Conservation (phyloP, 2,329 filamentous ascomycete genomes). For the Cercospora sesami region DNA sequence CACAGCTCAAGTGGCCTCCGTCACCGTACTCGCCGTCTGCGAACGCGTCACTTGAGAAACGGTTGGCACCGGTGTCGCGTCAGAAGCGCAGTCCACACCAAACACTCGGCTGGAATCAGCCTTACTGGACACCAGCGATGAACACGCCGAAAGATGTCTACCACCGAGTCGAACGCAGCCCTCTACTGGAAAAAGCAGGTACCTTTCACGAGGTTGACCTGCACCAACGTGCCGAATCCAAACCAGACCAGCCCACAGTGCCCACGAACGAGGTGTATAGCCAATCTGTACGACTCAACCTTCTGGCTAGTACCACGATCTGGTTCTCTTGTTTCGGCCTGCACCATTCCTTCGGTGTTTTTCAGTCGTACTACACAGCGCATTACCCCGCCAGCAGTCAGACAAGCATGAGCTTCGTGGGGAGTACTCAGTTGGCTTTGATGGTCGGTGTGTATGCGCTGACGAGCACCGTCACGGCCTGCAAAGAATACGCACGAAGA, state of each 20-base stretch:
- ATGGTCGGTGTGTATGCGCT: neutral
- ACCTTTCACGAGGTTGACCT: neutral
- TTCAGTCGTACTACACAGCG: slow-evolving; percentile 1
- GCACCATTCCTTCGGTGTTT: neutral
- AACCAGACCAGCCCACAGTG: neutral
- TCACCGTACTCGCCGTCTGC: neutral
- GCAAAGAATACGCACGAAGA: neutral
- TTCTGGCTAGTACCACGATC: neutral
- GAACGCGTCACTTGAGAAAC: neutral
- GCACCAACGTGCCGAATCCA: neutral
- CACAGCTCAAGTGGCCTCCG: neutral
- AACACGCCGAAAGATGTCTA: neutral
- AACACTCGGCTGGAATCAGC: neutral
- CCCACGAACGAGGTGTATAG: neutral
- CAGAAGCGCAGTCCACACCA: neutral
- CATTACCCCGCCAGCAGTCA: neutral
- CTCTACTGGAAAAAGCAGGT: neutral
- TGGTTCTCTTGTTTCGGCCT: neutral
- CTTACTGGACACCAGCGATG: neutral
- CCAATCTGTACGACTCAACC: neutral
- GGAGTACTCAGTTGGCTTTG: slow-evolving; percentile 9
- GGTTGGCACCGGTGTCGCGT: neutral
- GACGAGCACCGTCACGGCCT: neutral
- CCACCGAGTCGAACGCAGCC: neutral
- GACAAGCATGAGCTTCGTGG: neutral